phyloP scores from a whole-genome alignment of 1,284 basidiomycete species.

The Cryptococcus jaspeensis region DNA sequence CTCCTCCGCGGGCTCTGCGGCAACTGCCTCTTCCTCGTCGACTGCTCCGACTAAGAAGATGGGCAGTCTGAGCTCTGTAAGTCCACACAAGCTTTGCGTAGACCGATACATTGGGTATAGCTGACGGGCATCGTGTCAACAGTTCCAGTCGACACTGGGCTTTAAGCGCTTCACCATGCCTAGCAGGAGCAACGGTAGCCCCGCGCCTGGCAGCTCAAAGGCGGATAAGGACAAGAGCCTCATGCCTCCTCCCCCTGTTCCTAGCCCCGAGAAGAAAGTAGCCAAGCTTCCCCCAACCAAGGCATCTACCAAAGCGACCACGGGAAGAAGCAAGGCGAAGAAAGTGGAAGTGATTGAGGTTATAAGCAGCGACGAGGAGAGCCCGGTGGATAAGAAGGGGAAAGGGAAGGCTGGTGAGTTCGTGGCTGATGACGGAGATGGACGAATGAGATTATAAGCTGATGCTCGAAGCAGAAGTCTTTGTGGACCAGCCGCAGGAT shows the following conservation, averaged over 20 bases:
- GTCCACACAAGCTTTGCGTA: neutral
- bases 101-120: neutral
- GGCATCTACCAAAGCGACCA: neutral
- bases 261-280: neutral
- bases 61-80: conserved; percentile 38
- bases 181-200: conserved; percentile 4
- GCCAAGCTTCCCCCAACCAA: neutral
- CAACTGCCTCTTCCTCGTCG: neutral
- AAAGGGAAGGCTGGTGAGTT: neutral
- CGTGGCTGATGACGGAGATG: neutral
- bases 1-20: conserved; percentile 1
- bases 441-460: neutral
- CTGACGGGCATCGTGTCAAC: conserved; percentile 2
- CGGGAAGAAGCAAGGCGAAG: conserved; percentile 56
- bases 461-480: neutral
- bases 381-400: conserved; percentile 1
- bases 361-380: conserved; percentile 31
- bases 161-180: conserved; percentile 19
- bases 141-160: conserved; percentile 40
- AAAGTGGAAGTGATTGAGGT: conserved; percentile 33
- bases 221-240: conserved; percentile 18
- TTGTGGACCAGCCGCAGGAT: neutral
- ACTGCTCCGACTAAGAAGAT: conserved; percentile 25
- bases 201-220: conserved; percentile 1
- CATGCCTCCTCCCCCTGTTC: conserved; percentile 34